These are phyloP conservation scores for Gentiana dahurica DNA, from an alignment of 257 asterid species.

Conservation along the genomic window DNA sequence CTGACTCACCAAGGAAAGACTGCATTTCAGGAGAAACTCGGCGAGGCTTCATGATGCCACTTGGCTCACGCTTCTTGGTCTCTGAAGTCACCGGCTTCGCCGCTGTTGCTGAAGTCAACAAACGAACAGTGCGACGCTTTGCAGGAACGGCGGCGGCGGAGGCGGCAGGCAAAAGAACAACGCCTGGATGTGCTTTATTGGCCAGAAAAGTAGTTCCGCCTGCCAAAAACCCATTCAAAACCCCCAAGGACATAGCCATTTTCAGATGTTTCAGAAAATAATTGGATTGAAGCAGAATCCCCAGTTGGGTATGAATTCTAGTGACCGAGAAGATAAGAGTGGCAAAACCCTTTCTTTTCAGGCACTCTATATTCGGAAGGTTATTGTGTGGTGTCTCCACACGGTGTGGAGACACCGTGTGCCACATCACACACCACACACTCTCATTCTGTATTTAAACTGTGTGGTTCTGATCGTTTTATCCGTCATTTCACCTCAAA, in stretches of 20 bases:
- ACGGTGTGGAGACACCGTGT: no score
- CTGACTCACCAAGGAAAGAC: slow-evolving; percentile 82
- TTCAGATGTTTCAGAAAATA: not conserved
- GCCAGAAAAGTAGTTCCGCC: slow-evolving; percentile 24
- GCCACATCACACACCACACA: no score
- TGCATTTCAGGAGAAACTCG: slow-evolving; percentile 76
- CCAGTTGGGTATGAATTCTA: not conserved
- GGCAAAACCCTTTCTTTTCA: slow-evolving; percentile 1
- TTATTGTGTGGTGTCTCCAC: no score
- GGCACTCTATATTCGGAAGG: no score
- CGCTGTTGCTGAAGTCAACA: slow-evolving; percentile 29
- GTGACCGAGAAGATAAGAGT: slow-evolving; percentile 24
- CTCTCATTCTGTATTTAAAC: no score
- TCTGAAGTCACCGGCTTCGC: slow-evolving; percentile 54
- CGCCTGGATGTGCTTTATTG: slow-evolving; percentile 14
- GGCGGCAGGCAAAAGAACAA: not conserved
- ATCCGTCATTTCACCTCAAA: no score
- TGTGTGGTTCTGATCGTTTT: no score
- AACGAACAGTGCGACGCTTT: slow-evolving; percentile 25
- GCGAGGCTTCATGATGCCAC: slow-evolving; percentile 84
- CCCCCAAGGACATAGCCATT: slow-evolving; percentile 53
- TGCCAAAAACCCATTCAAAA: slow-evolving; percentile 26
- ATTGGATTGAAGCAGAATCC: not conserved
- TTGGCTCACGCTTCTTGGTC: slow-evolving; percentile 59
- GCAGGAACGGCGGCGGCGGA: slow-evolving; percentile 9